Evolutionary conservation across 1,139 yeast species (phyloP).

Genomic region (Pichia sp.): DNA sequence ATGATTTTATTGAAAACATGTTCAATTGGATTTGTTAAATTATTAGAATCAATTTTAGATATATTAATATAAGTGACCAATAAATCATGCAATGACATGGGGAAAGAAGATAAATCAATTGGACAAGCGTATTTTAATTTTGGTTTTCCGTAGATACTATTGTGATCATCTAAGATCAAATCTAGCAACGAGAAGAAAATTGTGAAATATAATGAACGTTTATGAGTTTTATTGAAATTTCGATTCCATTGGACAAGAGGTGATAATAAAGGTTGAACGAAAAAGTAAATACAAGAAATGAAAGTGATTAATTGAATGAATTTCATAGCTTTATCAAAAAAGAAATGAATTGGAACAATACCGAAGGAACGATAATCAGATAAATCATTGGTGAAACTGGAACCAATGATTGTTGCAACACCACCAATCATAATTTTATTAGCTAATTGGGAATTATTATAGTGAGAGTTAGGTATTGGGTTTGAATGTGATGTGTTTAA

Average conservation of each 20-base stretch:
- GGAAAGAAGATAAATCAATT: slow-evolving; percentile 8
- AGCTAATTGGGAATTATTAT: slow-evolving; percentile 9
- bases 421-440: slow-evolving; percentile 28
- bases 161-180: not conserved
- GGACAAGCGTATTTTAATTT: slow-evolving; percentile 3
- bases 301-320: slow-evolving; percentile 8
- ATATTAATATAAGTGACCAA: slow-evolving; percentile 6
- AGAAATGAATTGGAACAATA: slow-evolving; percentile 4
- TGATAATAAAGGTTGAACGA: slow-evolving; percentile 8
- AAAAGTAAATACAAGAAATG: slow-evolving; percentile 10
- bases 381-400: slow-evolving; percentile 16
- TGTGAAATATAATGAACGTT: not conserved
- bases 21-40: slow-evolving; percentile 8
- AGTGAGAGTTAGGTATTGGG: slow-evolving; percentile 12
- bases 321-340: slow-evolving; percentile 2
- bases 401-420: slow-evolving; percentile 27
- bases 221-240: not conserved
- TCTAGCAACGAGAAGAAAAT: not conserved
- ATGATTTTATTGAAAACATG: slow-evolving; percentile 10
- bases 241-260: slow-evolving; percentile 2
- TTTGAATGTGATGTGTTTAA: not conserved
- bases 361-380: slow-evolving; percentile 3
- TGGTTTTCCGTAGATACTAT: slow-evolving; percentile 2
- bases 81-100: slow-evolving; percentile 3
- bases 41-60: not conserved